Evolutionary conservation across 768 basidiomycete genomes (phyloP).

Genomic region (Phlegmacium glaucopus): DNA sequence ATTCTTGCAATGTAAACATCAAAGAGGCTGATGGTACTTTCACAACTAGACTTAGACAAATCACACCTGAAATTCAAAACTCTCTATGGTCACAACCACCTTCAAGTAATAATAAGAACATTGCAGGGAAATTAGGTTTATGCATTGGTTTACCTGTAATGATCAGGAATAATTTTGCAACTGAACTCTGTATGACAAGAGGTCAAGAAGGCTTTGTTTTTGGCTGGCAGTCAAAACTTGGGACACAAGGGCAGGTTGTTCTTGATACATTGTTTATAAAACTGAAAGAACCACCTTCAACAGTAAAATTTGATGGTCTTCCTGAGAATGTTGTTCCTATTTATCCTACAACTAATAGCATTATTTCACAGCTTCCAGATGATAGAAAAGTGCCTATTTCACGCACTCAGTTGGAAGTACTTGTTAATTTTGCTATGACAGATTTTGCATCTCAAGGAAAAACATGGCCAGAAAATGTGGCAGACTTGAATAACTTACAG

Average conservation of each 20-base stretch:
- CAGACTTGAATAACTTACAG: slow-evolving; percentile 20
- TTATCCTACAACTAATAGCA: neutral
- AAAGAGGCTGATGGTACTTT: neutral
- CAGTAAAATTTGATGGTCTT: neutral
- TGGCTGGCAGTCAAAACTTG: slow-evolving; percentile 18
- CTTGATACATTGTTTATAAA: slow-evolving; percentile 6
- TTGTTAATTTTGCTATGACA: slow-evolving; percentile 31
- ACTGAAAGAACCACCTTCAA: slow-evolving; percentile 2
- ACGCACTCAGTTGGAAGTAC: slow-evolving; percentile 20
- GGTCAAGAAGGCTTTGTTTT: slow-evolving; percentile 25
- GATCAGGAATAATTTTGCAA: slow-evolving; percentile 28
- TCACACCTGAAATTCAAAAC: slow-evolving; percentile 5
- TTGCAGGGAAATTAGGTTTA: slow-evolving; percentile 25
- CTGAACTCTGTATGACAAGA: slow-evolving; percentile 30
- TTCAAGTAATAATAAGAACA: slow-evolving; percentile 14
- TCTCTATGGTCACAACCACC: slow-evolving; percentile 21
- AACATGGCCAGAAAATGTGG: slow-evolving; percentile 23
- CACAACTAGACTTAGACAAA: neutral
- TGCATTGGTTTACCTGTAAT: slow-evolving; percentile 33
- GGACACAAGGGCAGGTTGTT: slow-evolving; percentile 7
- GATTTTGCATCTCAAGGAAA: slow-evolving; percentile 32
- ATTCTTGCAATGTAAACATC: neutral
- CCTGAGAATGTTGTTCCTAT: slow-evolving; percentile 27
- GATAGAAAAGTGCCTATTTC: slow-evolving; percentile 13
- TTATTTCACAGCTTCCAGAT: slow-evolving; percentile 5